Evolutionary conservation across 129 eudicot genomes (phyloP), one percentile per base, ranked within the genome.

Genomic region (Flaveria linearis): DNA sequence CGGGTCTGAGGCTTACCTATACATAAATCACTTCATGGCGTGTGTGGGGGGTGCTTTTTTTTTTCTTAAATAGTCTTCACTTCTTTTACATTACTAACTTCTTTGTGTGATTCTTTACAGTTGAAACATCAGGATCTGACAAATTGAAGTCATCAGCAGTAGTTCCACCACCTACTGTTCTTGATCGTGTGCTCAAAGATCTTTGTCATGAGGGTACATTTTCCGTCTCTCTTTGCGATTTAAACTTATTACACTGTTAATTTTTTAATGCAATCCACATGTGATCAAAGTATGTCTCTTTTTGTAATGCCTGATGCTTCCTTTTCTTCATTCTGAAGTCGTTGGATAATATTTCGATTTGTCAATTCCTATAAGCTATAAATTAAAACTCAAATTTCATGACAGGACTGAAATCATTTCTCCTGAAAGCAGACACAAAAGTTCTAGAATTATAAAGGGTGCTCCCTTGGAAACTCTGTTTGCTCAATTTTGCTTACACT

Each of bases 141-240:
- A 83, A 75, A 55, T n/a, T 87, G 72, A 94, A 84, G 88, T 86
- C 96, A 57, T 79, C 93, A 51, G 93, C 96, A 20, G 86, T 89
- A 41, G 78, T 91, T 71, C 97, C 98, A 68, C 97, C 97, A 33
- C 98, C 97, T 16, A 91, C 96, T 18, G 98, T 91, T 83, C 96
- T 94, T 86, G 98, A 91, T 77, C 97, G 98, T 68, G 97, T 94
- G 58, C 92, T 94, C 13, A 94, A 91, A 83, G 97, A 94, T 80
- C 96, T 94, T 63, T 94, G 91, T 86, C 92, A 85, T 50, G 89
- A 87, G 8, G 98, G 98, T 89, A 76, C 68, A 23, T 72, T 76
- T n/a, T 76, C 68, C 67, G 26, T 46, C 41, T 26, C 3, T 33
- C 18, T 30, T 73, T 56, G 33, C 22, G 65, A 43, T 55, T n/a